Conservation (phyloP, 805 yeast species). For the Kodamaea laetipori region DNA sequence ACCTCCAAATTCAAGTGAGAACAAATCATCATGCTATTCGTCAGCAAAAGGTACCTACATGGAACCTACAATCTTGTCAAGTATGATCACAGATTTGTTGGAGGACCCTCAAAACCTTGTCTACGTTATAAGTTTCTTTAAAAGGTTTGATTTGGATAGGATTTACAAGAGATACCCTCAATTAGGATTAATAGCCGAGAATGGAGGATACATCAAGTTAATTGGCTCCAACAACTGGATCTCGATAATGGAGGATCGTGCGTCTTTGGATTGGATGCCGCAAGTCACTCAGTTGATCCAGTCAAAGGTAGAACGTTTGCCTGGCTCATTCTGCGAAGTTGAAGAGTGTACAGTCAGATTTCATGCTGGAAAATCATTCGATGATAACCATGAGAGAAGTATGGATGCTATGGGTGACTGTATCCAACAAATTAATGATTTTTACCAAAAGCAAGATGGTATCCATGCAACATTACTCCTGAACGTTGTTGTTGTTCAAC, state of each 20-base stretch:
- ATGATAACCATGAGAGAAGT: conserved; percentile 62
- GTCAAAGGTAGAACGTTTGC: conserved; percentile 71
- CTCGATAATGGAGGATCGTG: conserved; percentile 55
- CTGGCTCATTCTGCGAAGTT: conserved; percentile 71
- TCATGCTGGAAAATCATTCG: conserved; percentile 69
- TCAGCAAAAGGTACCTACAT: conserved; percentile 45
- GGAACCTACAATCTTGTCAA: conserved; percentile 48
- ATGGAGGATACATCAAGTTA: conserved; percentile 76
- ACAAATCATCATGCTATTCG: conserved; percentile 14
- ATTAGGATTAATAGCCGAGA: conserved; percentile 85
- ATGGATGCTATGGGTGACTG: conserved; percentile 76
- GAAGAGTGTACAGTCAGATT: conserved; percentile 78
- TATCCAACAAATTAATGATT: conserved; percentile 79
- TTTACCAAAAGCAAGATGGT: conserved; percentile 53
- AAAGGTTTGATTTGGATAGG: conserved; percentile 64
- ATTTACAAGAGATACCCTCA: conserved; percentile 66
- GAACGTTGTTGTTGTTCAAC: conserved; percentile 71
- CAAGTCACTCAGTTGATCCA: conserved; percentile 56
- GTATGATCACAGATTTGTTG: conserved; percentile 59
- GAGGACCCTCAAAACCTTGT: conserved; percentile 63
- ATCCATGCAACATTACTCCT: conserved; percentile 79
- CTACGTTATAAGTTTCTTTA: conserved; percentile 68
- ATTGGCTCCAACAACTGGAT: conserved; percentile 59
- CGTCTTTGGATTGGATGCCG: conserved; percentile 56
- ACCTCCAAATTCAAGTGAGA: conserved; percentile 14